phyloP scores from a whole-genome alignment of 1,284 basidiomycete genomes.

The Leccinum pachyderme region DNA sequence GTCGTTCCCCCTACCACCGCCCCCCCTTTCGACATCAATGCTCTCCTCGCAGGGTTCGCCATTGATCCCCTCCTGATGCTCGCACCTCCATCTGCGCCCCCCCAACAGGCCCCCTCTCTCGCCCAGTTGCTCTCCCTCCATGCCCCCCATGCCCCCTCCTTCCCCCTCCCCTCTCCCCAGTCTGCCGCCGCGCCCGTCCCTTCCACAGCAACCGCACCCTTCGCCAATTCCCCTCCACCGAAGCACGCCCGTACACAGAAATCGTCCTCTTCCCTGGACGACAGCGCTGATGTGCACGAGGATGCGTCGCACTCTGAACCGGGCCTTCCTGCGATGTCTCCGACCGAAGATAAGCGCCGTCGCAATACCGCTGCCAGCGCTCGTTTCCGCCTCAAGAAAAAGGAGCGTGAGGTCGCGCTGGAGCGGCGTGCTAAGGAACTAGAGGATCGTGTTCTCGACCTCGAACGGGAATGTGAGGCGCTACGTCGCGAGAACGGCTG shows the following conservation, averaged over 20 bases:
- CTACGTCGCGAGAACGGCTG: slow-evolving; percentile 93
- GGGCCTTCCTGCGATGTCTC: slow-evolving; percentile 34
- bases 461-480: slow-evolving; percentile 90
- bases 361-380: slow-evolving; percentile 96
- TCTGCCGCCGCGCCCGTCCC: slow-evolving; percentile 18
- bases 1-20: slow-evolving; percentile 43
- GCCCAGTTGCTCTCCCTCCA: slow-evolving; percentile 65
- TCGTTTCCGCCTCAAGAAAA: slow-evolving; percentile 98
- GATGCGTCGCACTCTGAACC: slow-evolving; percentile 31
- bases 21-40: slow-evolving; percentile 50
- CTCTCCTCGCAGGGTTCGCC: slow-evolving; percentile 59
- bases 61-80: slow-evolving; percentile 53
- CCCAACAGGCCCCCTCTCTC: slow-evolving; percentile 45
- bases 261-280: slow-evolving; percentile 31
- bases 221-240: slow-evolving; percentile 11
- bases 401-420: slow-evolving; percentile 92
- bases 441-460: slow-evolving; percentile 76
- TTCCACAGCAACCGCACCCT: slow-evolving; percentile 3
- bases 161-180: slow-evolving; percentile 23
- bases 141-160: slow-evolving; percentile 32
- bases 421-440: slow-evolving; percentile 90
- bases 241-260: slow-evolving; percentile 30
- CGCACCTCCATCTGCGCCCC: slow-evolving; percentile 13
- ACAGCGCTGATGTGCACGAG: slow-evolving; percentile 41
- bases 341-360: slow-evolving; percentile 87